phyloP scores from a whole-genome alignment of 2,329 filamentous ascomycete species.

The Macroventuria anomochaeta region DNA sequence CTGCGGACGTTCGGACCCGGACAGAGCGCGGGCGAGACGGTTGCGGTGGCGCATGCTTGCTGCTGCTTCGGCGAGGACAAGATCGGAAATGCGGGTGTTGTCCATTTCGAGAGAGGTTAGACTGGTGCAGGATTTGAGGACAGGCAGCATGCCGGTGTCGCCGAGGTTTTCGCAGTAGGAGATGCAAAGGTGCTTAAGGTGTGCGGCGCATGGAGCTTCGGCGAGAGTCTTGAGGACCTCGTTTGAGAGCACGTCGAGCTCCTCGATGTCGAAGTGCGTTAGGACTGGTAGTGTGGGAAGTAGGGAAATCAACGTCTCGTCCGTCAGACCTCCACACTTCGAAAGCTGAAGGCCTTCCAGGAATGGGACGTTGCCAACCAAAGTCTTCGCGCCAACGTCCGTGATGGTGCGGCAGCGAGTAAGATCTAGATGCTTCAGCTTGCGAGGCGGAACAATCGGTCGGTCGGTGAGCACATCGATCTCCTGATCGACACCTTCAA shows the following conservation, averaged over 20 bases:
- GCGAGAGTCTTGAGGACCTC: constrained; percentile 75
- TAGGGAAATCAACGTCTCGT: constrained; percentile 73
- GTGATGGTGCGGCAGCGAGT: constrained; percentile 79
- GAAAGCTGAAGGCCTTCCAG: constrained; percentile 85
- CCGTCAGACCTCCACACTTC: constrained; percentile 75
- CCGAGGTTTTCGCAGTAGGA: constrained; percentile 88
- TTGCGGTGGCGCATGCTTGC: constrained; percentile 75
- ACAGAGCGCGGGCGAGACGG: constrained; percentile 49
- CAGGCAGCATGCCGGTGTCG: constrained; percentile 81
- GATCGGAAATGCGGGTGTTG: constrained; percentile 88
- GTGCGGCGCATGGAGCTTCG: constrained; percentile 73
- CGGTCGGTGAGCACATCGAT: constrained; percentile 80
- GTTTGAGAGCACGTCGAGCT: constrained; percentile 80
- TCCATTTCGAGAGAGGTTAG: constrained; percentile 83
- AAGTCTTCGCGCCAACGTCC: constrained; percentile 70
- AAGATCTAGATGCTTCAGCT: constrained; percentile 82
- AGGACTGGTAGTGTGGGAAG: constrained; percentile 77
- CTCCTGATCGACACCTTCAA: constrained; percentile 77
- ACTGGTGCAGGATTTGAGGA: constrained; percentile 75
- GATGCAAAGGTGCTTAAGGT: constrained; percentile 80
- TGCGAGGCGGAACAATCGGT: constrained; percentile 77
- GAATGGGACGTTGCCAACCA: constrained; percentile 77
- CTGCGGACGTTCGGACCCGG: constrained; percentile 40
- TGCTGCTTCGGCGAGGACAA: constrained; percentile 84
- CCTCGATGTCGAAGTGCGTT: constrained; percentile 88